Evolutionary conservation across 768 basidiomycete genomes (phyloP), one percentile per base, ranked within the genome.

Genomic region (Lactifluus rugatus): DNA sequence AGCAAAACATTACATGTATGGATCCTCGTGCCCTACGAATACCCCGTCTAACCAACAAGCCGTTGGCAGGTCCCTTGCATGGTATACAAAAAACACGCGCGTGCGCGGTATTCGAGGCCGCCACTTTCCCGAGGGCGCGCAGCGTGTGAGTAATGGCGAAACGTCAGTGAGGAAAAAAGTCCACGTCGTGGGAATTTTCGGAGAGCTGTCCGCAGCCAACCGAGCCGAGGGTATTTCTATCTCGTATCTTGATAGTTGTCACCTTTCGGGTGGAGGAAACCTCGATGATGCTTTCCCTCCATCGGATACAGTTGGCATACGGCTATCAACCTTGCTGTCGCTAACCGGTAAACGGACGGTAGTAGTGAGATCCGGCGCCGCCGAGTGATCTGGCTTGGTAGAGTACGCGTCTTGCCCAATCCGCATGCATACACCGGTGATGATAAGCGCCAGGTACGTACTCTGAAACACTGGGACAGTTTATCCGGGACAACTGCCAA

Each of bases 381-480:
- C 16, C 17, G 54, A 54, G 1, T 3, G 49, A 19, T 51, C 54
- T 9, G 14, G 54, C 23, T 28, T 42, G 16, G 36, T 47, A 21
- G 6, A 25, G 17, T 56, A 52, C 14, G 44, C 49, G 3, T 60
- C 59, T 19, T 34, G 53, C 21, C 54, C 37, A 2, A 48, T 60
- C 45, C 56, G 59, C 49, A 21, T 32, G 23, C 54, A 60, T 19
- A 56, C 59, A 14, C 56, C 56, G 37, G 51, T 47, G 7, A 56
- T 39, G 37, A 60, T 47, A 49, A 56, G 13, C 23, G 54, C 54
- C 5, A 54, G 59, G 14, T 60, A 60, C 59, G 51, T 60, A 19
- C 59, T 56, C 59, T 58, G 16, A 13, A 48, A 23, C 26, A 16
- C n/a, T 10, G 2, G 19, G 37, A 42, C 23, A 48, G n/a, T 45